phyloP scores from a whole-genome alignment of 2,329 filamentous ascomycete species.

The Huntiella bhutanensis region DNA sequence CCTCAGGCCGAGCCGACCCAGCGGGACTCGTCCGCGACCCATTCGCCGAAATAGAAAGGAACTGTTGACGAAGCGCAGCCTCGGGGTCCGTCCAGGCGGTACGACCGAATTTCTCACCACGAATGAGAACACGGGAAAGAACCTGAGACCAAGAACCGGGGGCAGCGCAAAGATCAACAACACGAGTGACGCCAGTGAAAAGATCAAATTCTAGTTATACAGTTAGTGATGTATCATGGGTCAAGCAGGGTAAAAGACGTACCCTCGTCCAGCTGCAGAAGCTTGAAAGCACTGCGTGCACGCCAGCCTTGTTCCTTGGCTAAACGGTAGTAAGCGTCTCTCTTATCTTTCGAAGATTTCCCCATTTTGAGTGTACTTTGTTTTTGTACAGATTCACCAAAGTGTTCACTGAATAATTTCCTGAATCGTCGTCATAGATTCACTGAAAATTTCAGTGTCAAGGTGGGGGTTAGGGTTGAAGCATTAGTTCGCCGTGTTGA shows the following conservation, averaged over 20 bases:
- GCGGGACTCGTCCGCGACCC: constrained; percentile 5
- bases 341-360: constrained; percentile 96
- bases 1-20: constrained; percentile 1
- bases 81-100: constrained; percentile 76
- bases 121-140: constrained; percentile 78
- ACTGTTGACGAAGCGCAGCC: constrained; percentile 28
- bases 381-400: not conserved
- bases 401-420: too few species aligned
- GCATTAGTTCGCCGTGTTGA: too few species aligned
- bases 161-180: constrained; percentile 89
- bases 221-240: constrained; percentile 9
- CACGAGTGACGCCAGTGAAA: constrained; percentile 73
- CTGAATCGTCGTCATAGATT: too few species aligned
- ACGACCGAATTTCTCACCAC: constrained; percentile 76
- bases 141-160: constrained; percentile 97
- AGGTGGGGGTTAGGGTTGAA: too few species aligned
- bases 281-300: constrained; percentile 87
- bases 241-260: constrained; percentile 10
- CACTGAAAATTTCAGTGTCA: too few species aligned
- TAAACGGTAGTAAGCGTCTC: constrained; percentile 91
- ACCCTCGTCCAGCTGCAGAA: constrained; percentile 82
- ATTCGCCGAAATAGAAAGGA: constrained; percentile 7
- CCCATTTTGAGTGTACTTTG: constrained; percentile 39
- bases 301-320: constrained; percentile 99
- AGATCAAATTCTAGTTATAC: constrained; percentile 62